Conservation (phyloP, 352 stramenopile species). For the Hyaloperonospora brassicae region DNA sequence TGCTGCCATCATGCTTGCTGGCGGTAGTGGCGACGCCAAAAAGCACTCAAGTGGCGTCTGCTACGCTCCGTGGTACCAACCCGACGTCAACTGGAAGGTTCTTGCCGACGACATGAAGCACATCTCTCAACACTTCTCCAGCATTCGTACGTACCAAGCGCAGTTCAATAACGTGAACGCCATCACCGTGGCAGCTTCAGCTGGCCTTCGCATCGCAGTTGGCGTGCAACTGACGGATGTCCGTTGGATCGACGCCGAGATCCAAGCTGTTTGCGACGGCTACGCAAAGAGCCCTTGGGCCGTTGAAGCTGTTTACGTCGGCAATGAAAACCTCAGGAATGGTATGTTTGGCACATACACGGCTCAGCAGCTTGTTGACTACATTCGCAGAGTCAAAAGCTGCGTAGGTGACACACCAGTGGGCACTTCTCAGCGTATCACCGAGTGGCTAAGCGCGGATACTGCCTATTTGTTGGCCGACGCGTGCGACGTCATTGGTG, state of each 20-base stretch:
- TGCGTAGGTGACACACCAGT: constrained; percentile 44
- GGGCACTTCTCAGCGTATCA: constrained; percentile 59
- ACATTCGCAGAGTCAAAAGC: constrained; percentile 38
- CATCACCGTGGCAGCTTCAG: constrained; percentile 35
- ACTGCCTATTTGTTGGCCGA: constrained; percentile 27
- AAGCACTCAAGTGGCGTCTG: constrained; percentile 34
- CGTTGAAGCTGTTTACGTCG: constrained; percentile 63
- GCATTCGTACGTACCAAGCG: constrained; percentile 65
- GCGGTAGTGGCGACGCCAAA: constrained; percentile 3
- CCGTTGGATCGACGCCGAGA: constrained; percentile 35
- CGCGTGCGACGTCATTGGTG: constrained; percentile 23
- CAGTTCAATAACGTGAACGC: constrained; percentile 52
- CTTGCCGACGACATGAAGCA: constrained; percentile 32
- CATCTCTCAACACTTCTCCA: constrained; percentile 43
- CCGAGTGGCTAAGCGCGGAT: constrained; percentile 41
- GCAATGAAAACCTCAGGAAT: constrained; percentile 72
- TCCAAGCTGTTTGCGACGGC: constrained; percentile 55
- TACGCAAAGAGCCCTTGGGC: constrained; percentile 28
- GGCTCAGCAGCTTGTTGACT: constrained; percentile 30
- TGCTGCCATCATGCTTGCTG: not conserved
- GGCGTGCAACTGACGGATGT: constrained; percentile 57
- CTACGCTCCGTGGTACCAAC: constrained; percentile 68
- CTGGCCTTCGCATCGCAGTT: constrained; percentile 30
- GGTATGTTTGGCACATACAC: constrained; percentile 33
- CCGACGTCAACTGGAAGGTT: constrained; percentile 25